Evolutionary conservation across 768 basidiomycete genomes (phyloP).

Genomic region (Symmetrospora coprosmae): DNA sequence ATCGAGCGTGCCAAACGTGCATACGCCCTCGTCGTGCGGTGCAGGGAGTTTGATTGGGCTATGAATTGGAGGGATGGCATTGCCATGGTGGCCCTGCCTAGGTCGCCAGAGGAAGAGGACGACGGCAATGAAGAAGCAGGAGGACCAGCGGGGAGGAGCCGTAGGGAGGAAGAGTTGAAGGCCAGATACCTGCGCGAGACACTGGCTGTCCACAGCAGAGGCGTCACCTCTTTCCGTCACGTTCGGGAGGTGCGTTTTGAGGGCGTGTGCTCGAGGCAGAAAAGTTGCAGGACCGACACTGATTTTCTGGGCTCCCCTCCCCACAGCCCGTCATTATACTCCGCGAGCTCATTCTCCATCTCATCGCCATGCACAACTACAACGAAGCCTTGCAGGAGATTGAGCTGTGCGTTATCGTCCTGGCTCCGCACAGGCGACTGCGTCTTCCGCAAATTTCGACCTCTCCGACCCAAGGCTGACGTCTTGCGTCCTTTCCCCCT

Average conservation of each 20-base stretch:
- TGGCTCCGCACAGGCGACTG: neutral
- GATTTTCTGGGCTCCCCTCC: neutral
- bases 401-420: constrained; percentile 16
- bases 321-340: neutral
- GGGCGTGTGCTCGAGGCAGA: neutral
- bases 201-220: constrained; percentile 3
- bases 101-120: neutral
- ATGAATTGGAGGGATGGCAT: constrained; percentile 14
- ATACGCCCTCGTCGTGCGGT: constrained; percentile 20
- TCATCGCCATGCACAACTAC: neutral
- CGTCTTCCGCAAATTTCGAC: too few species aligned
- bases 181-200: constrained; percentile 8
- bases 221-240: too few species aligned
- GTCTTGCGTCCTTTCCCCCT: neutral
- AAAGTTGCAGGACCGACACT: neutral
- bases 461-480: too few species aligned
- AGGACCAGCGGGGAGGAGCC: neutral
- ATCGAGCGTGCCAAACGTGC: neutral
- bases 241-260: neutral
- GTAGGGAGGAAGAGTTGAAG: neutral
- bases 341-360: neutral
- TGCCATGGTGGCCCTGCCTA: constrained; percentile 4
- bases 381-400: constrained; percentile 20
- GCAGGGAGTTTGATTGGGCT: constrained; percentile 15
- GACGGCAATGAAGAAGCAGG: neutral